Base-by-base conservation (phyloP, 345 rosid species). In the Barbarea vulgaris region DNA sequence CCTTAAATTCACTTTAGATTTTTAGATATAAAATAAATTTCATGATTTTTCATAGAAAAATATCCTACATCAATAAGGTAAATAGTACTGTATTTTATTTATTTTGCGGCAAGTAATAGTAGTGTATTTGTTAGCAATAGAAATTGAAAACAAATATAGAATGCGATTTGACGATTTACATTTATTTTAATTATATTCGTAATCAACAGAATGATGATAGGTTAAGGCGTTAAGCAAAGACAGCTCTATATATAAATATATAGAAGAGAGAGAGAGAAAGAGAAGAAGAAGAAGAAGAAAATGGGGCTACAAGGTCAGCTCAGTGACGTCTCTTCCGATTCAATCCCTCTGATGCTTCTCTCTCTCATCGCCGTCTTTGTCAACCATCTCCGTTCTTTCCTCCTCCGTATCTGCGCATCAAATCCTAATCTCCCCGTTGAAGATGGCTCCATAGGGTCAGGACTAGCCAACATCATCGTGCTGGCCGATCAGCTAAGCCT, bases 271-370 rank as follows among this genome's bases (percentile, higher is more conserved):
- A 52, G 4, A 46, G 13, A 50, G n/a, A 42, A n/a, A 17, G 27
- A 69, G 24, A 31, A 46, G 76, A 47, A 66, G 30, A 62, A 19
- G 25, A 61, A 5, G 13, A 53, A 50, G 62, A 68, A 22, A 73
- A 91, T 91, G 97, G 96, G 97, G 10, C 67, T 91, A 44, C 90
- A 88, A 67, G 80, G 84, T 80, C 90, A 88, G 73, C 85, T 89
- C 7, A 80, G 74, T 83, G 96, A 89, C 81, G 83, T 89, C 53
- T 85, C 93, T n/a, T 86, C 93, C 17, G 97, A 87, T 69, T 92
- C 97, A 15, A 85, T 89, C 67, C 96, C 91, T 11, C 83, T 88
- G 0, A 74, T 89, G 22, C 74, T 92, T 7, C 24, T 88, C 13
- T 89, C 92, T 50, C 68, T 87, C 79, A 42, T 89, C 79, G 91